A percentile compares a stretch with the other conserved stretches of the same genome.
Evolutionary conservation across 768 basidiomycete species (phyloP).

Genomic region (Sporobolomyces pararoseus): DNA sequence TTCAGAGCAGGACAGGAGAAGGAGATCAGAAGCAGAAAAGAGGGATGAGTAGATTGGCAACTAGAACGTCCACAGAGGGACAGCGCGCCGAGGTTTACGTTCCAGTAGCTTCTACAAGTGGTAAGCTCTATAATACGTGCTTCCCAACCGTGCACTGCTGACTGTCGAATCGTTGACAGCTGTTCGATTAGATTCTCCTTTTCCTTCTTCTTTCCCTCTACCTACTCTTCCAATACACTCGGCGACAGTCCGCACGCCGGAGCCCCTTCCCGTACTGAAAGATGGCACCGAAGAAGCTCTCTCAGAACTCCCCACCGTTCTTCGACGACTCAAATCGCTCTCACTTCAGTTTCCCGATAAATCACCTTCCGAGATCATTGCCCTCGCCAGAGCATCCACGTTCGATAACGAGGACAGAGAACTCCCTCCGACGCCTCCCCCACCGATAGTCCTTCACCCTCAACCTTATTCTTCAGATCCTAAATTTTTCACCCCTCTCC

Average conservation of each 20-base stretch:
- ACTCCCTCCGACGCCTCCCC: conserved; percentile 11
- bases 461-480: conserved; percentile 10
- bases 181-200: conserved; percentile 17
- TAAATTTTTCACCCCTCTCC: conserved; percentile 29
- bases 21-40: background rate
- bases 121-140: conserved; percentile 5
- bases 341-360: background rate
- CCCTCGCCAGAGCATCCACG: background rate
- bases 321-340: background rate
- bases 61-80: background rate
- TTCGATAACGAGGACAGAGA: background rate
- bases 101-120: conserved; percentile 26
- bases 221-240: background rate
- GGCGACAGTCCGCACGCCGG: background rate
- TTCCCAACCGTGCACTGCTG: background rate
- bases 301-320: background rate
- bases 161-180: conserved; percentile 3
- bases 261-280: background rate
- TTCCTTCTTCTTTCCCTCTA: too few relatives aligned
- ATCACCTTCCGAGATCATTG: conserved; percentile 15
- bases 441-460: conserved; percentile 23
- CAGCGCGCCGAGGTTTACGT: background rate
- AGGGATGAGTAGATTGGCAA: background rate
- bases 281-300: background rate
- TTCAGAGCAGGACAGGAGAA: background rate